These are phyloP conservation scores for Boletellus ananiceps DNA, from an alignment of 768 basidiomycete species.

Conservation along the genomic window DNA sequence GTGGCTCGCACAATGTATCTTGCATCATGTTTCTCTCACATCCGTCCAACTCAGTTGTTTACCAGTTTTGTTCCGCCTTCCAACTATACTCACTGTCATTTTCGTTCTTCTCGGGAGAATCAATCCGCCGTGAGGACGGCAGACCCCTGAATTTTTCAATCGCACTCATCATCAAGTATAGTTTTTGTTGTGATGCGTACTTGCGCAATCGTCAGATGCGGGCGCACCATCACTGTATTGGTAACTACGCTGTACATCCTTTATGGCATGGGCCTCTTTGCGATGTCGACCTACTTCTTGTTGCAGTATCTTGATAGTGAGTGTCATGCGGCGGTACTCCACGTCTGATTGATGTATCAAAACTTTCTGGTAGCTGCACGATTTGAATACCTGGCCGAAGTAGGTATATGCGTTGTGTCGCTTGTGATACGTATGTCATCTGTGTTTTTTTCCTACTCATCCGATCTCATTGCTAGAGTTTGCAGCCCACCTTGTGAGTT, in stretches of 20 bases:
- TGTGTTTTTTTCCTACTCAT: neutral
- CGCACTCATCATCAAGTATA: neutral
- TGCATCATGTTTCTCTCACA: neutral
- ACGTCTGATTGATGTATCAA: neutral
- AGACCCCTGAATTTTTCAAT: too few relatives aligned
- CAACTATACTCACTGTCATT: neutral
- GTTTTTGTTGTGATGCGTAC: constrained; percentile 25
- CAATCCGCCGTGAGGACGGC: constrained; percentile 8
- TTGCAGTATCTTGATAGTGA: neutral
- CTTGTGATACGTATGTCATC: neutral
- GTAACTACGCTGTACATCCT: constrained; percentile 8
- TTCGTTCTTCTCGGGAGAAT: constrained; percentile 2
- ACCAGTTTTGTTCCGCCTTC: constrained; percentile 6
- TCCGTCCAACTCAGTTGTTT: neutral
- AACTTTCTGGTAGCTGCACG: neutral
- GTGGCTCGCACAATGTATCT: constrained; percentile 7
- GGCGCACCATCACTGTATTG: neutral
- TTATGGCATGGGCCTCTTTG: neutral
- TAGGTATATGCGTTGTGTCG: constrained; percentile 12
- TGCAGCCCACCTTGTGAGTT: constrained; percentile 8
- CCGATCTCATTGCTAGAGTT: neutral
- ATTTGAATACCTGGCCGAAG: constrained; percentile 2
- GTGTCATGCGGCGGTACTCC: neutral
- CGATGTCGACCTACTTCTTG: neutral
- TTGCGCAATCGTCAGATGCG: constrained; percentile 21